Evolutionary conservation across 2,329 filamentous ascomycete species (phyloP).

Genomic region (Neonectria coccinea): DNA sequence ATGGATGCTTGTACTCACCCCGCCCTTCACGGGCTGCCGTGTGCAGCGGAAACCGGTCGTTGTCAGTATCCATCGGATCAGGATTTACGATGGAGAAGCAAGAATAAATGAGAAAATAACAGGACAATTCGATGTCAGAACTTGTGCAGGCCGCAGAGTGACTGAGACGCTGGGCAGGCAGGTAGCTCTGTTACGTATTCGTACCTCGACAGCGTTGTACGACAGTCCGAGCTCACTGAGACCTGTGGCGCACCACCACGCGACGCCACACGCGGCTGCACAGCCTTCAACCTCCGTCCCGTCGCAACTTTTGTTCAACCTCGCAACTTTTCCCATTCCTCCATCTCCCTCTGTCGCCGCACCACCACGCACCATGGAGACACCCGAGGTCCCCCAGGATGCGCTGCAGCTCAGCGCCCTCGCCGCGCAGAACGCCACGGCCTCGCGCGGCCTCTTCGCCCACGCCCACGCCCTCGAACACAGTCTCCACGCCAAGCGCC

Average conservation of each 20-base stretch:
- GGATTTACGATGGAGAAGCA: constrained; percentile 13
- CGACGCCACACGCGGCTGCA: constrained; percentile 48
- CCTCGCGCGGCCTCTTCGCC: constrained; percentile 50
- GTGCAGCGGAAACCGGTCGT: constrained; percentile 83
- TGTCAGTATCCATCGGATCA: constrained; percentile 48
- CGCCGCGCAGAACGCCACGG: constrained; percentile 50
- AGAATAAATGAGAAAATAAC: not conserved
- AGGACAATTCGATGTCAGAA: not conserved
- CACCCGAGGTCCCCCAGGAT: constrained; percentile 48
- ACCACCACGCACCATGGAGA: constrained; percentile 48
- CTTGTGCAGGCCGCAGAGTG: constrained; percentile 6
- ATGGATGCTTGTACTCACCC: constrained; percentile 65
- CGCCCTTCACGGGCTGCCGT: constrained; percentile 87
- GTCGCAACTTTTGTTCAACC: constrained; percentile 41
- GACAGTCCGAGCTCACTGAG: not conserved
- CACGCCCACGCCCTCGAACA: constrained; percentile 41
- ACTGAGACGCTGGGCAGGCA: constrained; percentile 5
- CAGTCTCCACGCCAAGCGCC: constrained; percentile 51
- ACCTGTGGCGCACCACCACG: constrained; percentile 32
- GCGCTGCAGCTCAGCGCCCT: constrained; percentile 51
- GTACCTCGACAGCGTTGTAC: not conserved
- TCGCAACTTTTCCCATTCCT: constrained; percentile 21
- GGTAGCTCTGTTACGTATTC: constrained; percentile 8
- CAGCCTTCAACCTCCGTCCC: constrained; percentile 40
- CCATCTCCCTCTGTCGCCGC: constrained; percentile 14